These are phyloP conservation scores for Dictyostelium intermedium DNA, from an alignment of 78 protist species.

Conservation along the genomic window DNA sequence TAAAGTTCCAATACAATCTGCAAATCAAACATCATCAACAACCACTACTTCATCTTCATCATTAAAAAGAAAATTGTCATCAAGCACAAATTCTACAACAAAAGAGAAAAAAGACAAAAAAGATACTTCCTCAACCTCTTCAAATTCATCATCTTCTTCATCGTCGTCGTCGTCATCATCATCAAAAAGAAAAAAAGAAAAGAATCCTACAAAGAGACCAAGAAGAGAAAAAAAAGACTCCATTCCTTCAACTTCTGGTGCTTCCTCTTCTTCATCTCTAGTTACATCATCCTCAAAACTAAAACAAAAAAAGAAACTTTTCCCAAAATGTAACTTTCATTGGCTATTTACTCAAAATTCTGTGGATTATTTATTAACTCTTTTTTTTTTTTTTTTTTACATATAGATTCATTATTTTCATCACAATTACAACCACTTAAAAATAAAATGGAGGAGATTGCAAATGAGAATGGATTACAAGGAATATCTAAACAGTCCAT, in stretches of 20 bases:
- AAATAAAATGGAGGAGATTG: conserved; percentile 53
- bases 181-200: background rate
- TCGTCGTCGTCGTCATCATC: background rate
- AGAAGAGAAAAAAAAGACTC: background rate
- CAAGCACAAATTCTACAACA: background rate
- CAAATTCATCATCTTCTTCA: background rate
- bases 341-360: no score
- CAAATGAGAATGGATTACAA: conserved; percentile 33
- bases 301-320: conserved; percentile 12
- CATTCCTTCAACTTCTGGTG: background rate
- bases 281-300: background rate
- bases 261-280: background rate
- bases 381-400: background rate
- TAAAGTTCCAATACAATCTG: background rate
- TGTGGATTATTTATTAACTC: background rate
- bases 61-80: background rate
- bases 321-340: conserved; percentile 58
- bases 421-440: conserved; percentile 33
- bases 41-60: background rate
- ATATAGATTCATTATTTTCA: conserved; percentile 48
- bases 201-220: background rate
- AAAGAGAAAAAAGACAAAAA: background rate
- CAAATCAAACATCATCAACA: background rate
- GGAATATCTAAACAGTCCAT: conserved; percentile 48
- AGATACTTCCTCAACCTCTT: background rate